phyloP scores from a whole-genome alignment of 1,139 yeast species.

The Saccharomycopsis hybrid region DNA sequence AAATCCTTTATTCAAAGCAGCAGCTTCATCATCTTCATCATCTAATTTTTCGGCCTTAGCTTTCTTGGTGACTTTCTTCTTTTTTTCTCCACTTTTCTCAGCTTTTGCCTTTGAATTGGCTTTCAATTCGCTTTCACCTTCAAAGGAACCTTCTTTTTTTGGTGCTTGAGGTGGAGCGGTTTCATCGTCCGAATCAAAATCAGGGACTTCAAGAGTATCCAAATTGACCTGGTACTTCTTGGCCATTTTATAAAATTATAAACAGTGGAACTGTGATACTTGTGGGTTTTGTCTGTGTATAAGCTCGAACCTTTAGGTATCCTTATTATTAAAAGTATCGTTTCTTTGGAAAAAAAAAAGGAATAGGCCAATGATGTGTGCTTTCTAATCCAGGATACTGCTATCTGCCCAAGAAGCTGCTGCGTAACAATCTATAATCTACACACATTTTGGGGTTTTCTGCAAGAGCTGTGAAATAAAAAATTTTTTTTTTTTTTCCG shows the following conservation, averaged over 20 bases:
- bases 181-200: constrained; percentile 46
- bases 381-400: too few species aligned
- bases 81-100: constrained; percentile 24
- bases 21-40: constrained; percentile 32
- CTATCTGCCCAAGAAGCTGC: too few species aligned
- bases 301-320: too few species aligned
- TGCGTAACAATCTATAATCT: too few species aligned
- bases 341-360: too few species aligned
- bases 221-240: constrained; percentile 11
- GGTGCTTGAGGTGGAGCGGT: constrained; percentile 25
- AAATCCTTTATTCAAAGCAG: constrained; percentile 64
- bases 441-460: too few species aligned
- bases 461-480: too few species aligned
- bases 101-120: constrained; percentile 21
- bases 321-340: too few species aligned
- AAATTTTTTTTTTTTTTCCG: too few species aligned
- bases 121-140: background rate
- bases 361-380: too few species aligned
- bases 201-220: constrained; percentile 34
- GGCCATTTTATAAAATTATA: background rate
- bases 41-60: constrained; percentile 25
- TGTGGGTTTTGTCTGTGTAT: too few species aligned
- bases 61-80: constrained; percentile 29
- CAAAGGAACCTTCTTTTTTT: constrained; percentile 26
- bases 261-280: too few species aligned